Conservation (phyloP, 1,284 basidiomycete species). For the Phellinidium pouzarii region DNA sequence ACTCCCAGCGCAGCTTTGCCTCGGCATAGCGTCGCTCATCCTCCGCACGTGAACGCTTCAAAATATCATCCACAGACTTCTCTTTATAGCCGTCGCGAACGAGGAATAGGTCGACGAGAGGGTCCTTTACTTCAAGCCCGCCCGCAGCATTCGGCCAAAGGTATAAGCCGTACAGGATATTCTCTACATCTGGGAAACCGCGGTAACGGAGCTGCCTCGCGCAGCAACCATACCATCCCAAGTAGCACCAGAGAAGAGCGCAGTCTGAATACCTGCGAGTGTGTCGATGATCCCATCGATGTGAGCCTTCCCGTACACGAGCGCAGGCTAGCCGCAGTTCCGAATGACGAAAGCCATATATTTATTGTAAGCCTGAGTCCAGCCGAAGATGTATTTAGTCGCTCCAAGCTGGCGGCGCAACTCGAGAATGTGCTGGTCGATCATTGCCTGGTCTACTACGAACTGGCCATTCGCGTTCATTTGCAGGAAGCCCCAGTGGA, state of each 20-base stretch:
- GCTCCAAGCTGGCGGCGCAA: conserved; percentile 33
- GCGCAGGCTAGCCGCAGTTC: conserved; percentile 35
- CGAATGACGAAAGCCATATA: conserved; percentile 37
- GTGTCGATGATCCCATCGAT: conserved; percentile 31
- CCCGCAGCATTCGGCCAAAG: conserved; percentile 36
- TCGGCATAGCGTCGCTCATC: conserved; percentile 25
- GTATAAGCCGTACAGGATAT: conserved; percentile 39
- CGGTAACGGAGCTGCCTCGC: conserved; percentile 22
- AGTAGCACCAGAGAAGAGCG: conserved; percentile 32
- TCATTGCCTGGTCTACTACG: conserved; percentile 33
- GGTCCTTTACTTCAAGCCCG: conserved; percentile 35
- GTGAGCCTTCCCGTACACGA: conserved; percentile 32
- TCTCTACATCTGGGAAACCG: conserved; percentile 28
- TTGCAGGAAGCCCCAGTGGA: conserved; percentile 37
- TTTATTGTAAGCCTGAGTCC: conserved; percentile 38
- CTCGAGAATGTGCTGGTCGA: conserved; percentile 33
- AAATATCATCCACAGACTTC: conserved; percentile 20
- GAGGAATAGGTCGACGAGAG: conserved; percentile 34
- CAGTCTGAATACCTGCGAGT: conserved; percentile 33
- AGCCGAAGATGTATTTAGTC: conserved; percentile 36
- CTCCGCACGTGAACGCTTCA: conserved; percentile 19
- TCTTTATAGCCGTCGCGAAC: conserved; percentile 21
- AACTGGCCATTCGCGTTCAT: conserved; percentile 29
- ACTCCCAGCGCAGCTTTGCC: conserved; percentile 28
- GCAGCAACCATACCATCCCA: conserved; percentile 16